phyloP scores from a whole-genome alignment of 2,329 filamentous ascomycete species.

The Fusarium hainanense region DNA sequence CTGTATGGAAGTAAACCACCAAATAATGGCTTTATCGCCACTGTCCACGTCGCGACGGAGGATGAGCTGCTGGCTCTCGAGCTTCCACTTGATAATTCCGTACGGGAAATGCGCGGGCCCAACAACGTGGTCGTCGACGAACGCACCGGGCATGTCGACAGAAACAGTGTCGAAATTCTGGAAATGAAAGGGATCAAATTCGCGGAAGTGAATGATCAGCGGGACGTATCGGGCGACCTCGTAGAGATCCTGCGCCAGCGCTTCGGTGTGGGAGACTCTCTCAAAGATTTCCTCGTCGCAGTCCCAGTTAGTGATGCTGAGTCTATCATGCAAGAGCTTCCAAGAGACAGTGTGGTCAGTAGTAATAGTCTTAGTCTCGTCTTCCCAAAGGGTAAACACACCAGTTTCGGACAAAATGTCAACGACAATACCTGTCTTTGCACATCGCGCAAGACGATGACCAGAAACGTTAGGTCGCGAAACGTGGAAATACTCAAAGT shows the following conservation, averaged over 20 bases:
- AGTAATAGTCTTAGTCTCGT: neutral
- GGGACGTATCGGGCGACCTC: accelerated
- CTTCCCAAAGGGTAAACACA: neutral
- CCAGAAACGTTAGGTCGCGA: too few relatives aligned
- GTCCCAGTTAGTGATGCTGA: neutral
- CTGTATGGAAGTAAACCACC: neutral
- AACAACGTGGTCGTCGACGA: neutral
- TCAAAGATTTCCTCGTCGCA: neutral
- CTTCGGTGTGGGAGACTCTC: neutral
- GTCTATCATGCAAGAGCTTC: neutral
- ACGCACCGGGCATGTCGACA: neutral
- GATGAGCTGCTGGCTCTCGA: neutral
- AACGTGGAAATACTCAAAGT: neutral
- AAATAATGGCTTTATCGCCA: neutral
- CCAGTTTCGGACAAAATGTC: neutral
- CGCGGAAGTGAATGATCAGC: neutral
- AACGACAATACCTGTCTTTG: neutral
- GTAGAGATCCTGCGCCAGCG: neutral
- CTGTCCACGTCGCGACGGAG: neutral
- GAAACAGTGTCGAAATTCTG: neutral
- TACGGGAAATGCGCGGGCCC: neutral
- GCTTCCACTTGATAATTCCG: neutral
- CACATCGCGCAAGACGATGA: neutral
- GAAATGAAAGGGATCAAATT: neutral
- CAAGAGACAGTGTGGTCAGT: neutral